A percentile compares a stretch with the other conserved stretches of the same genome.
Conservation (phyloP, 2,329 filamentous ascomycete species). For the Trichoderma guizhouense region DNA sequence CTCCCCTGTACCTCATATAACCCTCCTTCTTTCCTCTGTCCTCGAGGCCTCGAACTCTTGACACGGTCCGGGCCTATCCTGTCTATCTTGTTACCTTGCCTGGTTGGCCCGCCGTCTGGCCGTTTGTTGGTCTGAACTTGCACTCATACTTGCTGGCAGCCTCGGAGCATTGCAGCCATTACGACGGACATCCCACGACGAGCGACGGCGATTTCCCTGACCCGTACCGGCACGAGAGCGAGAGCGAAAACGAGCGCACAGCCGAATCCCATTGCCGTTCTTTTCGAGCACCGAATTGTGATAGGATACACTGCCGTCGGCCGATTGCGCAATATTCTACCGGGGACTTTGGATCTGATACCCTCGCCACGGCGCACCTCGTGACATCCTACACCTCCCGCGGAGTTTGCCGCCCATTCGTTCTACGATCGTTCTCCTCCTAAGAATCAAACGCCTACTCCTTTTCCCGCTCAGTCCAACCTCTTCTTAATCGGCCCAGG, state of each 20-base stretch:
- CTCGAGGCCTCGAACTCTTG: background rate
- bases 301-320: background rate
- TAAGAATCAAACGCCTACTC: background rate
- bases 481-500: background rate
- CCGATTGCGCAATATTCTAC: conserved; percentile 1
- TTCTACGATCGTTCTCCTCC: background rate
- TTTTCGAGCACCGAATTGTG: background rate
- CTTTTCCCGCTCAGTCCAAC: background rate
- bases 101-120: background rate
- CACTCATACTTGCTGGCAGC: conserved; percentile 6
- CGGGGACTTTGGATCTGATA: background rate
- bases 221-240: background rate
- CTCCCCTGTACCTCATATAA: background rate
- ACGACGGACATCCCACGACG: background rate
- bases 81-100: background rate
- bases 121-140: background rate
- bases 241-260: background rate
- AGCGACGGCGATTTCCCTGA: background rate
- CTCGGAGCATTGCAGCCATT: background rate
- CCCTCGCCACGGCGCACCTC: background rate
- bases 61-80: background rate
- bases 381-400: background rate
- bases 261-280: background rate
- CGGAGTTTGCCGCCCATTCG: background rate
- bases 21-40: background rate